These are phyloP conservation scores for Penicillium daleae DNA, from an alignment of 495 filamentous ascomycete genomes.

Conservation along the genomic window DNA sequence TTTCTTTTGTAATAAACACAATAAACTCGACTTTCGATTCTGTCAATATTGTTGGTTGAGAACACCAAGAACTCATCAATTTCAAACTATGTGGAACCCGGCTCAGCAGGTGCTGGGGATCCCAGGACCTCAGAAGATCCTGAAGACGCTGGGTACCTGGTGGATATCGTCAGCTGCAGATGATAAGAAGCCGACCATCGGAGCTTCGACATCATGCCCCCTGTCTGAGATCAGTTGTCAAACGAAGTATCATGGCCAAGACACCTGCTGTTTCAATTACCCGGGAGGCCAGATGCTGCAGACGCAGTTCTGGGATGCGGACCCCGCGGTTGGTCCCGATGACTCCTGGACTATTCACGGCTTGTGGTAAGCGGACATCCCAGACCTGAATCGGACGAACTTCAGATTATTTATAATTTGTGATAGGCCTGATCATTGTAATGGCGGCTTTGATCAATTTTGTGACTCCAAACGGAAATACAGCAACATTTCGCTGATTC, in stretches of 20 bases:
- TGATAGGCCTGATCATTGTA: slow-evolving; percentile 78
- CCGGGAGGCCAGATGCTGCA: slow-evolving; percentile 78
- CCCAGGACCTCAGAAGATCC: slow-evolving; percentile 48
- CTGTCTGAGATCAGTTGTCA: slow-evolving; percentile 61
- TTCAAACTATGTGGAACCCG: slow-evolving; percentile 24
- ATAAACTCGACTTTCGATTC: neutral
- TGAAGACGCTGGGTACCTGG: slow-evolving; percentile 43
- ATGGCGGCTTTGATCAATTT: slow-evolving; percentile 75
- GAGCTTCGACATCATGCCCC: slow-evolving; percentile 42
- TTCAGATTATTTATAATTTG: slow-evolving; percentile 8
- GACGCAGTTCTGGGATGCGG: slow-evolving; percentile 87
- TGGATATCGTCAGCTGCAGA: slow-evolving; percentile 33
- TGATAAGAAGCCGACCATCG: slow-evolving; percentile 14
- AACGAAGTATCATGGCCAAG: slow-evolving; percentile 54
- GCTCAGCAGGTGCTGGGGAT: slow-evolving; percentile 33
- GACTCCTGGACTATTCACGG: slow-evolving; percentile 89
- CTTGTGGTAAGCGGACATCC: slow-evolving; percentile 60
- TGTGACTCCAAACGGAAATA: slow-evolving; percentile 71
- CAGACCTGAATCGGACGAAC: neutral
- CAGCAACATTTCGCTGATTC: slow-evolving; percentile 69
- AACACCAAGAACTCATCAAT: neutral
- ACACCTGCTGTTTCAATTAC: slow-evolving; percentile 82
- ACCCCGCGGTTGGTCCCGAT: slow-evolving; percentile 68
- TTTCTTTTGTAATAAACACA: neutral
- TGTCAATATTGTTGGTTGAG: neutral